Conservation (phyloP, 805 yeast species). For the Starmerella stigmatis region DNA sequence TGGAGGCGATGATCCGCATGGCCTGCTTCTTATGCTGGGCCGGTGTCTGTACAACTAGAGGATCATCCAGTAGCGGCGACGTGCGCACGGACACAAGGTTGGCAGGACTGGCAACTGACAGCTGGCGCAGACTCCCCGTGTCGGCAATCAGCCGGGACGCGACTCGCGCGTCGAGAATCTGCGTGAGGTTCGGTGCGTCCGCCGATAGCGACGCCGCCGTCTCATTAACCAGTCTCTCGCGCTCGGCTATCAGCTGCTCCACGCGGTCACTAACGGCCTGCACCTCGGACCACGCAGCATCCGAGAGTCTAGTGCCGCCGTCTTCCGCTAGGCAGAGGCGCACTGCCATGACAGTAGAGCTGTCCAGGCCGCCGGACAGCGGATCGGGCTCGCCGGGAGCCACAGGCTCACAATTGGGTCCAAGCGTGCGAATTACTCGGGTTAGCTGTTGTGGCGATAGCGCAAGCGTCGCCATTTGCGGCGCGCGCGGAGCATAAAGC, state of each 20-base stretch:
- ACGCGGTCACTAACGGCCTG: not conserved
- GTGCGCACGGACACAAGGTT: constrained; percentile 50
- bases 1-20: constrained; percentile 67
- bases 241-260: not conserved
- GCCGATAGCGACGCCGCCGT: not conserved
- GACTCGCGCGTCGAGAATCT: constrained; percentile 58
- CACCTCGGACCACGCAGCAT: not conserved
- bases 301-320: not conserved
- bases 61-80: constrained; percentile 31
- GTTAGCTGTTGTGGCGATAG: not conserved
- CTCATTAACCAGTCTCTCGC: not conserved
- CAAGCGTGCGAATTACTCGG: not conserved
- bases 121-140: constrained; percentile 55
- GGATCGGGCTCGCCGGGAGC: not conserved
- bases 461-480: not conserved
- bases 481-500: not conserved
- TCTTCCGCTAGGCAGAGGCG: constrained; percentile 2
- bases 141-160: constrained; percentile 63
- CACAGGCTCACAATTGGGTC: not conserved
- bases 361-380: not conserved
- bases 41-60: constrained; percentile 13
- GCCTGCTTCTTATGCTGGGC: constrained; percentile 45
- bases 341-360: not conserved
- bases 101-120: constrained; percentile 69
- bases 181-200: constrained; percentile 70